These are phyloP conservation scores for Mycena citricolor DNA, from an alignment of 1,284 basidiomycete species.

Conservation along the genomic window DNA sequence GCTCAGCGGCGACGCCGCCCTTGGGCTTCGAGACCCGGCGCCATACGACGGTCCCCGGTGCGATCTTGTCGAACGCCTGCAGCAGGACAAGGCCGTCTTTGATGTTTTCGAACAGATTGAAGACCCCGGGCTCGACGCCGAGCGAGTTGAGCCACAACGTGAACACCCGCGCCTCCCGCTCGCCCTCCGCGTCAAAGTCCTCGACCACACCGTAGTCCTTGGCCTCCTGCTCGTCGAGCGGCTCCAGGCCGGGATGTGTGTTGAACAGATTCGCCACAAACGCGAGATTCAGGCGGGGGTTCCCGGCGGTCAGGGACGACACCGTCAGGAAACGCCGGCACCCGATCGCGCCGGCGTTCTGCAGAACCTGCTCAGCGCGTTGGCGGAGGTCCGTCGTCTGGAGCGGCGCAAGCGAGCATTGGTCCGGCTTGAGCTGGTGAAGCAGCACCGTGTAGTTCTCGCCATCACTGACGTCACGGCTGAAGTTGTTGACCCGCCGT, in stretches of 20 bases:
- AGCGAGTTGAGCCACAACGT: slow-evolving; percentile 98
- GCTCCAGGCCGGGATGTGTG: slow-evolving; percentile 91
- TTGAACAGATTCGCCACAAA: slow-evolving; percentile 99
- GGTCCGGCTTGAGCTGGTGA: slow-evolving; percentile 91
- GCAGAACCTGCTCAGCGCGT: slow-evolving; percentile 89
- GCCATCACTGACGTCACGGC: slow-evolving; percentile 91
- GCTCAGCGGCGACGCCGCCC: slow-evolving; percentile 48
- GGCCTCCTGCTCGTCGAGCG: slow-evolving; percentile 87
- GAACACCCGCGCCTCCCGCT: slow-evolving; percentile 96
- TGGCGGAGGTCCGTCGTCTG: slow-evolving; percentile 81
- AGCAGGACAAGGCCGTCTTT: slow-evolving; percentile 90
- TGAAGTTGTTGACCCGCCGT: slow-evolving; percentile 90
- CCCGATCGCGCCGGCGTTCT: slow-evolving; percentile 91
- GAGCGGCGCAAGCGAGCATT: slow-evolving; percentile 91
- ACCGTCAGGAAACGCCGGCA: slow-evolving; percentile 96
- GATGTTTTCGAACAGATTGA: slow-evolving; percentile 95
- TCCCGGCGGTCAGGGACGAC: slow-evolving; percentile 88
- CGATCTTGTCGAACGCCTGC: slow-evolving; percentile 95
- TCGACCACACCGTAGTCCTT: slow-evolving; percentile 86
- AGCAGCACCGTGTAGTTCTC: slow-evolving; percentile 97
- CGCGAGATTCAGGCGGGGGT: slow-evolving; percentile 97
- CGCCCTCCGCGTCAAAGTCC: slow-evolving; percentile 98
- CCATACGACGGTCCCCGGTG: slow-evolving; percentile 93
- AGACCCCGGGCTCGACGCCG: slow-evolving; percentile 93
- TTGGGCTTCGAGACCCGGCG: slow-evolving; percentile 92